phyloP scores from a whole-genome alignment of 345 rosid species.

The Barbarea vulgaris region DNA sequence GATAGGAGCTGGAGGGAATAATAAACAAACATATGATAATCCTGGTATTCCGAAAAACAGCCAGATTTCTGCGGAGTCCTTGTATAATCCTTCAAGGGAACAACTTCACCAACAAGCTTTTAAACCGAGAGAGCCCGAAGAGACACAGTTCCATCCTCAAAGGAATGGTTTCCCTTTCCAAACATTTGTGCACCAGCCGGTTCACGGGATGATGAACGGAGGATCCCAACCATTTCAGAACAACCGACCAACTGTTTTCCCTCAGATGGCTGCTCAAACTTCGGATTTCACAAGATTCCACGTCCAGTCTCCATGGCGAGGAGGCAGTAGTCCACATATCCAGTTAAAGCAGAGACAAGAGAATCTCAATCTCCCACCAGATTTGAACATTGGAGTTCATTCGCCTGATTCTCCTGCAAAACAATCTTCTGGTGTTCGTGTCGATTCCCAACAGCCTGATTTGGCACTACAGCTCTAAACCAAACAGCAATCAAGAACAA shows the following conservation, averaged over 20 bases:
- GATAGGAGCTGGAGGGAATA: constrained; percentile 67
- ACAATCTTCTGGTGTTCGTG: constrained; percentile 69
- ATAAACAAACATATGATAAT: constrained; percentile 54
- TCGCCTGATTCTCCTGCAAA: constrained; percentile 86
- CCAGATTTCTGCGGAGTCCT: constrained; percentile 62
- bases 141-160: constrained; percentile 56
- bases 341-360: constrained; percentile 69
- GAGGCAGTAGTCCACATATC: constrained; percentile 53
- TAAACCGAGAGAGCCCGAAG: constrained; percentile 46
- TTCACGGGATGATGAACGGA: constrained; percentile 44
- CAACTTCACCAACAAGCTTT: constrained; percentile 54
- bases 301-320: constrained; percentile 62
- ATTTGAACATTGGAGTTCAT: constrained; percentile 82
- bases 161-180: constrained; percentile 58
- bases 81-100: constrained; percentile 67
- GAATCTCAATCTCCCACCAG: constrained; percentile 67
- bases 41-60: constrained; percentile 44
- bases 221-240: constrained; percentile 45
- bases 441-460: constrained; percentile 95
- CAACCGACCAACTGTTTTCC: constrained; percentile 49
- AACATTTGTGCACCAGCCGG: constrained; percentile 56
- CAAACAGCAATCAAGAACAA: background rate
- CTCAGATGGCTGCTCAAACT: constrained; percentile 51
- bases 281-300: constrained; percentile 68
- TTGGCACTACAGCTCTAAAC: constrained; percentile 82